Evolutionary conservation across 805 yeast genomes (phyloP), one percentile per base, ranked within the genome.

Genomic region (Candida quercuum): DNA sequence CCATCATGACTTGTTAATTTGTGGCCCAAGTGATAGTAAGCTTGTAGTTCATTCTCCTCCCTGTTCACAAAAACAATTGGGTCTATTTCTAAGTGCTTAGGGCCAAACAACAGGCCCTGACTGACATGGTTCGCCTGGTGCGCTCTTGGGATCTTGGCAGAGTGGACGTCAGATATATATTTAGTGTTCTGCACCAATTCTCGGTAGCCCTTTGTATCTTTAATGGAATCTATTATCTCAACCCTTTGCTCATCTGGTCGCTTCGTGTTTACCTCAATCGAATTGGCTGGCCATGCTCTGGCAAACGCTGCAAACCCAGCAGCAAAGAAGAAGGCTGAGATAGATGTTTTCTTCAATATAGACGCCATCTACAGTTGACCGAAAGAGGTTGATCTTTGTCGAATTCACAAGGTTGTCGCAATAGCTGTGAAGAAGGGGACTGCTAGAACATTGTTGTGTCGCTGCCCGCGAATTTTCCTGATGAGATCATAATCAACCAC

Each of bases 1-100:
- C 86, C 86, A 34, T 80, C 83, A 34, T 73, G 75, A 35, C 89
- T 86, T 6, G 78, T 67, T 27, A 88, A 56, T 26, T 71, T 67
- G 5, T 64, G 55, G 2, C 96, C 96, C 27, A 89, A 56, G 50
- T 85, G 88, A 48, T 78, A 78, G 50, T 86, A 79, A 1, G 81
- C 77, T 7, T 72, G 69, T 38, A 85, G 47, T 43, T 78, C 78
- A 1, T 77, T 76, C 2, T 66, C 64, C 21, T 64, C 52, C 15
- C 59, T 58, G 48, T 83, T 69, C 30, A 67, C 50, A 52, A 84
- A 81, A 11, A 81, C 68, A 15, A 86, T 59, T 0, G 96, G 96
- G 50, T 86, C 95, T 19, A 85, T 74, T 39, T 82, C 86, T 44
- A 85, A 63, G 42, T 78, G 72, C 14, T 76, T 71, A 2, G 76